A percentile compares a stretch with the other conserved stretches of the same genome.
Conservation (phyloP, 2,329 filamentous ascomycete species). For the Colletotrichum somersetense region DNA sequence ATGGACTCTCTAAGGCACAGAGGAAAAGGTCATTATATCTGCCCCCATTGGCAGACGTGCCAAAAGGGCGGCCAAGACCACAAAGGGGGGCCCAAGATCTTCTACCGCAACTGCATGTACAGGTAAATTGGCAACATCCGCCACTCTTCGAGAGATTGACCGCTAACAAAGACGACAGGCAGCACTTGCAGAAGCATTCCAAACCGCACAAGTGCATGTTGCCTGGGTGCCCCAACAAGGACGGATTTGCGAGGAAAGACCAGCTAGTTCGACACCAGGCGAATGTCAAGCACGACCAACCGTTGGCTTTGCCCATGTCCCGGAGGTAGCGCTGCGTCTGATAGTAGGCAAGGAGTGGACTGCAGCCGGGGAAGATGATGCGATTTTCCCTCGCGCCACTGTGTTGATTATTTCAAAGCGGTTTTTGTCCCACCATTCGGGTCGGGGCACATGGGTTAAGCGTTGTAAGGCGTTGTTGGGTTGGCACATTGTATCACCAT, state of each 20-base stretch:
- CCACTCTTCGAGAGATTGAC: background rate
- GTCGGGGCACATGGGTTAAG: slow-evolving; percentile 14
- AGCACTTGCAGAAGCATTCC: slow-evolving; percentile 59
- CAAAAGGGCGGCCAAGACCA: slow-evolving; percentile 58
- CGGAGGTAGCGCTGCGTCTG: slow-evolving; percentile 21
- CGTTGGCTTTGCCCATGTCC: slow-evolving; percentile 19
- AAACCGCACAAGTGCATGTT: slow-evolving; percentile 57
- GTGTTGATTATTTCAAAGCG: background rate
- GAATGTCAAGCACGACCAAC: slow-evolving; percentile 53
- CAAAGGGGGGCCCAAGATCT: slow-evolving; percentile 53
- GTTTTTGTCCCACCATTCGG: background rate
- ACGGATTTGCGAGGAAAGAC: slow-evolving; percentile 57
- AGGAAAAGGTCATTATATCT: slow-evolving; percentile 55
- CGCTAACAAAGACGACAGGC: slow-evolving; percentile 46
- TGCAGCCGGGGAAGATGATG: background rate
- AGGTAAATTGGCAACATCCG: slow-evolving; percentile 48
- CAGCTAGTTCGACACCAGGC: slow-evolving; percentile 57
- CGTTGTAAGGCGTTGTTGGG: slow-evolving; percentile 24
- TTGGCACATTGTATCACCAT: slow-evolving; percentile 47
- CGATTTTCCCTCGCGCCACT: background rate
- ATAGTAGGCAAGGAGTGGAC: background rate
- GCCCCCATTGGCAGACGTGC: slow-evolving; percentile 52
- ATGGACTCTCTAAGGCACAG: slow-evolving; percentile 56
- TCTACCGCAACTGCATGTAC: slow-evolving; percentile 57
- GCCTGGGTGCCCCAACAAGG: slow-evolving; percentile 57